phyloP scores from a whole-genome alignment of 176 grass and related monocot genomes.

The Cocos nucifera region DNA sequence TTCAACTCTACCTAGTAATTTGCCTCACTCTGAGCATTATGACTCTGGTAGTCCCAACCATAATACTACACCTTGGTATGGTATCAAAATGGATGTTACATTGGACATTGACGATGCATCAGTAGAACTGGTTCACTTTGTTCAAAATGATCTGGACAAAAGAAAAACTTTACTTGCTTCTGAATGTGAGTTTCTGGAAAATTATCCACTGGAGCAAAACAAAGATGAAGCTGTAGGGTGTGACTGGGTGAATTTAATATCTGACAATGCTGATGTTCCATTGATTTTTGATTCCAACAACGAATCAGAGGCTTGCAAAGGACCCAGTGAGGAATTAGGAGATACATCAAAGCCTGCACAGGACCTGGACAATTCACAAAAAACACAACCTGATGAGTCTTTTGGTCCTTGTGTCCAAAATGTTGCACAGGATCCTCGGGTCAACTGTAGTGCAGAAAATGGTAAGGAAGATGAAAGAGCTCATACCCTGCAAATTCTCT shows the following conservation, averaged over 20 bases:
- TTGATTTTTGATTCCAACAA: conserved; percentile 52
- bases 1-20: conserved; percentile 18
- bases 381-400: conserved; percentile 19
- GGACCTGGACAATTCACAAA: conserved; percentile 25
- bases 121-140: conserved; percentile 14
- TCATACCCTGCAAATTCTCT: conserved; percentile 29
- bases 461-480: conserved; percentile 40
- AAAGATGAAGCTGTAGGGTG: conserved; percentile 41
- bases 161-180: conserved; percentile 65
- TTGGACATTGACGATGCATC: conserved; percentile 24
- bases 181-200: conserved; percentile 30
- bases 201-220: conserved; percentile 8
- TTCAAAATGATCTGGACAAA: conserved; percentile 36
- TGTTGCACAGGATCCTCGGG: conserved; percentile 21
- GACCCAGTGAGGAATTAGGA: conserved; percentile 17
- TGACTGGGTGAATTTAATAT: conserved; percentile 64
- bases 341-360: conserved; percentile 30
- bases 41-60: conserved; percentile 74
- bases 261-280: conserved; percentile 39
- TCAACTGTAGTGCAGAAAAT: conserved; percentile 26
- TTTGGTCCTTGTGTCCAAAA: conserved; percentile 14
- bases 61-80: conserved; percentile 49
- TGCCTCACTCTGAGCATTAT: conserved; percentile 37
- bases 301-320: conserved; percentile 37
- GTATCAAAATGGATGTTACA: conserved; percentile 51